phyloP scores from a whole-genome alignment of 306 rosid genomes.

The Acmispon strigosus region DNA sequence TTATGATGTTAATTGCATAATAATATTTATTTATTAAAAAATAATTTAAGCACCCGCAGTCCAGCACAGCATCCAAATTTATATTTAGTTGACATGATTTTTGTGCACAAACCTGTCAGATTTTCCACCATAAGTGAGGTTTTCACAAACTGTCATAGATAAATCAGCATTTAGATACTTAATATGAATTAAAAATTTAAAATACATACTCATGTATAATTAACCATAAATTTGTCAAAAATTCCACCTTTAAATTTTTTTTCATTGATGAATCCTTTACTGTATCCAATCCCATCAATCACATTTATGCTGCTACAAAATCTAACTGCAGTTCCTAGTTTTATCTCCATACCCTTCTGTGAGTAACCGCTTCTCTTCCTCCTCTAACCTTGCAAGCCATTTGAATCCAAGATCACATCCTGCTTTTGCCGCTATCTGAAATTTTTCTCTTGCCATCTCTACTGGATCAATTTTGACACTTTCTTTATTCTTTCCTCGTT shows the following conservation, averaged over 20 bases:
- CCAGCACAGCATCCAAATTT: no score
- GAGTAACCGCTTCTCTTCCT: constrained; percentile 61
- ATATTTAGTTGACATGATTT: no score
- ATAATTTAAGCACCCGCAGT: no score
- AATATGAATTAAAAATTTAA: no score
- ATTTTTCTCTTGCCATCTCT: constrained; percentile 82
- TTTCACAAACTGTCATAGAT: not conserved
- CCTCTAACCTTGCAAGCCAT: constrained; percentile 78
- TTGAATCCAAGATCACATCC: constrained; percentile 86
- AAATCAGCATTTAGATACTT: no score
- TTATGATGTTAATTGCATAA: no score
- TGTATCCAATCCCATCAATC: not conserved
- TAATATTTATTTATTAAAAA: no score
- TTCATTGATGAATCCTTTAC: not conserved
- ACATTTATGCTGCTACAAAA: not conserved
- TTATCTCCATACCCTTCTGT: constrained; percentile 1
- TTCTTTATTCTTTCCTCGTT: constrained; percentile 36
- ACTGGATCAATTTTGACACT: constrained; percentile 35
- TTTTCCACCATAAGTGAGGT: no score
- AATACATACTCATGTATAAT: no score
- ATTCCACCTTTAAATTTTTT: not conserved
- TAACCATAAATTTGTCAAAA: not conserved
- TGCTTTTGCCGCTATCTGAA: constrained; percentile 70
- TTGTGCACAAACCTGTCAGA: not conserved
- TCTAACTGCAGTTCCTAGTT: not conserved